Conservation (phyloP, 2,329 filamentous ascomycete genomes). For the Colletotrichum noveboracense region DNA sequence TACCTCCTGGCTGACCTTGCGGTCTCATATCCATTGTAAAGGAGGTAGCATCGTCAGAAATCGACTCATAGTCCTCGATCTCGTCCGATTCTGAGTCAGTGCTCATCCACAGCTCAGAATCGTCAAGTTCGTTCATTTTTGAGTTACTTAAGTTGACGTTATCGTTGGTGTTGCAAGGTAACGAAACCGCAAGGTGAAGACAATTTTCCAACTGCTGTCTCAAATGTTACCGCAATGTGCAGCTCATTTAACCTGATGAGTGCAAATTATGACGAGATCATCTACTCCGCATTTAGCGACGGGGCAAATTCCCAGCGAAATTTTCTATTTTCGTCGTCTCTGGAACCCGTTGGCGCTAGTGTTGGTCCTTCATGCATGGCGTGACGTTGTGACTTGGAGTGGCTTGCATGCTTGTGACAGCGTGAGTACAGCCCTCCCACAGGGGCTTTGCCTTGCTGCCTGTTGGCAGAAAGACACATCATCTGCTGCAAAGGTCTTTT, state of each 20-base stretch:
- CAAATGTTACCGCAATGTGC: neutral
- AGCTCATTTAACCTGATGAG: neutral
- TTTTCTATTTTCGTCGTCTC: neutral
- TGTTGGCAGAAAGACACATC: neutral
- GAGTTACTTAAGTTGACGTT: neutral
- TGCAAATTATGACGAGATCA: neutral
- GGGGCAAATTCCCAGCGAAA: neutral
- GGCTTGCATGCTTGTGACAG: neutral
- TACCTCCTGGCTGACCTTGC: neutral
- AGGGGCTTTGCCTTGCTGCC: neutral
- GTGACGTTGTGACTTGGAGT: neutral
- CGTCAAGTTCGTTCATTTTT: neutral
- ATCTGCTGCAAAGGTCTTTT: neutral
- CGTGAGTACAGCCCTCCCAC: neutral
- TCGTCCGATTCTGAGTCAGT: neutral
- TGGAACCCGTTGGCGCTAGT: neutral
- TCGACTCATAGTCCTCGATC: neutral
- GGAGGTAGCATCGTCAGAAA: neutral
- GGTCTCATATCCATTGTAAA: neutral
- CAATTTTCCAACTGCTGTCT: accelerated
- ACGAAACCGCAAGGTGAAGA: neutral
- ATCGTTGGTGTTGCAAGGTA: neutral
- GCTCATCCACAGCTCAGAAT: neutral
- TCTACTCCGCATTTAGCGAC: neutral
- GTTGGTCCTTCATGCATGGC: neutral